phyloP scores from a whole-genome alignment of 192 early-diverging fungal genomes.

The Rhizophagus clarus region DNA sequence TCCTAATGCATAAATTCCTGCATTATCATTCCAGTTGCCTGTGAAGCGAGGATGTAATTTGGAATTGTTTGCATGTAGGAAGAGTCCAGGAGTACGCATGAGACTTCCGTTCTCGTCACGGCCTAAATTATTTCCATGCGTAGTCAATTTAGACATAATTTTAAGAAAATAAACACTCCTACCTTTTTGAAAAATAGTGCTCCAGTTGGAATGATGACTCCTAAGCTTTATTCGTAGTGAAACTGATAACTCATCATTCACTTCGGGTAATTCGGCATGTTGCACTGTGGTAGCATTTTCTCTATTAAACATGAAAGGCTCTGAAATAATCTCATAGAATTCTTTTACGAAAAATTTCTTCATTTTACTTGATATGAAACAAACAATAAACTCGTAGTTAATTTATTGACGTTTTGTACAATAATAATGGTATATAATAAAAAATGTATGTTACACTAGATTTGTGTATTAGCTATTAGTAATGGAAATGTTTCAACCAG shows the following conservation, averaged over 20 bases:
- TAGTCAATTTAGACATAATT: neutral
- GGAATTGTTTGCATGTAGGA: neutral
- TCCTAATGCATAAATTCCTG: neutral
- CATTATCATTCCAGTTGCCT: neutral
- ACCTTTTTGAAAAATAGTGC: constrained; percentile 24
- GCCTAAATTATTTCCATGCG: neutral
- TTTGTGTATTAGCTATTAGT: too few species aligned
- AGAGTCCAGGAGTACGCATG: neutral
- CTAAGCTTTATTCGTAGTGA: neutral
- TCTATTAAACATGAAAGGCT: neutral
- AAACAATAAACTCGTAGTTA: too few species aligned
- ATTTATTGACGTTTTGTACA: too few species aligned
- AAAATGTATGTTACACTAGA: too few species aligned
- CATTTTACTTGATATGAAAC: too few species aligned
- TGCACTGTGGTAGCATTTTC: neutral
- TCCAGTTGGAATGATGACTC: neutral
- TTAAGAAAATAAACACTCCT: neutral
- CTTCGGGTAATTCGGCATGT: neutral
- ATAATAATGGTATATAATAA: too few species aligned
- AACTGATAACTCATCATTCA: constrained; percentile 14
- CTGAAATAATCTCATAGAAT: constrained; percentile 3
- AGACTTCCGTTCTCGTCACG: too few species aligned
- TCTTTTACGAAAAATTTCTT: too few species aligned
- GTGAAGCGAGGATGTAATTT: neutral
- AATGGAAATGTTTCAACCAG: too few species aligned